Base-by-base conservation (phyloP, 768 basidiomycete genomes). In the Tylopilus sp. region DNA sequence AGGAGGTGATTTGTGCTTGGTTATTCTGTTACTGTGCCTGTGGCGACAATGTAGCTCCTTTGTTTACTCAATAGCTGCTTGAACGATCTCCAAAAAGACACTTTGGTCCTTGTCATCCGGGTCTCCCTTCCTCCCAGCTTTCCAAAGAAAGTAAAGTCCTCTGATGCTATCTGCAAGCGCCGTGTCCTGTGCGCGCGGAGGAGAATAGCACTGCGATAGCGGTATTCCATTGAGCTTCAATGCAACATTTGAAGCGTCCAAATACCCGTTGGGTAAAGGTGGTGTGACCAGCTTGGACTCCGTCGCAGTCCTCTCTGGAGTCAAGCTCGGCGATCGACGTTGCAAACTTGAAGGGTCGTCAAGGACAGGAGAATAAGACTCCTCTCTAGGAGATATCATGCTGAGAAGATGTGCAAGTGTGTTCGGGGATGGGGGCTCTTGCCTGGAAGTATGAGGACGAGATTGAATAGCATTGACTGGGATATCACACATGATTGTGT, bases 71-170 rank as follows among this genome's bases (percentile, higher is more conserved):
- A 69, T 51, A 18, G 70, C 70, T 5, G 65, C 60, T 49, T 52
- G 67, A 40, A 74, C 74, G 44, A 70, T 62, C 44, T 57, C 62
- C 47, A 74, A 51, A 58, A 75, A 75, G 39, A 48, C 40, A n/a
- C 48, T 60, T 23, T 52, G 64, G 31, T 61, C 66, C 20, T 60
- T 61, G 22, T 57, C 62, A 9, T 53, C 59, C 0, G 45, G 36
- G 25, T 54, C 52, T 18, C 50, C 63, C 45, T 51, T 57, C 43
- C 65, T 70, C 25, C 73, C 68, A 10, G 74, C 59, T 61, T 69
- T 79, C 85, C 86, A 87, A 20, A 87, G 73, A 23, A 64, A 70
- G 64, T 80, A 86, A 36, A 88, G 63, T 2, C 81, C 78, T 52
- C 71, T 74, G 44, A 86, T 75, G 28, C 77, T 74, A 33, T 79